phyloP scores from a whole-genome alignment of 129 eudicot genomes.

The Oenanthe sinensis region DNA sequence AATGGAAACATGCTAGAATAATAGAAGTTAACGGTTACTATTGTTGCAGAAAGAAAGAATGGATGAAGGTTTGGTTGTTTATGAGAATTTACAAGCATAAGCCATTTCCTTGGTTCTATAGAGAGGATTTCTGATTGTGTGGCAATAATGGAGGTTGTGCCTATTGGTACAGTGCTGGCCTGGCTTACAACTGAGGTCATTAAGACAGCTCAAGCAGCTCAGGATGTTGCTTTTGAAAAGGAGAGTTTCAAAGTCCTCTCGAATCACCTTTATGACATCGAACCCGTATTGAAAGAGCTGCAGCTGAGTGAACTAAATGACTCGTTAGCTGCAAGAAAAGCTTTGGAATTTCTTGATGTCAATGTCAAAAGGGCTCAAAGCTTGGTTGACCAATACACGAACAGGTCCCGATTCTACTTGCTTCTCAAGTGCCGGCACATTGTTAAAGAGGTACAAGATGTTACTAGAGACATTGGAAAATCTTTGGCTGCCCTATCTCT shows the following conservation, averaged over 20 bases:
- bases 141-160: conserved; percentile 28
- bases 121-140: background rate
- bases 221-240: conserved; percentile 45
- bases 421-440: conserved; percentile 49
- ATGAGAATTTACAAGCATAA: background rate
- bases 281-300: conserved; percentile 44
- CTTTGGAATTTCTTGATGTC: conserved; percentile 50
- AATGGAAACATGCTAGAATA: background rate
- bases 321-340: conserved; percentile 42
- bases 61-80: background rate
- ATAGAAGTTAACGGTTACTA: background rate
- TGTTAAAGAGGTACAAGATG: conserved; percentile 59
- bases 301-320: conserved; percentile 38
- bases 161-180: conserved; percentile 45
- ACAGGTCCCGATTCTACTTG: conserved; percentile 48
- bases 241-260: conserved; percentile 53
- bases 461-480: conserved; percentile 46
- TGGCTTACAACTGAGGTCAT: conserved; percentile 42
- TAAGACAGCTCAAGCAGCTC: conserved; percentile 34
- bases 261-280: conserved; percentile 42
- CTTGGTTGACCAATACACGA: conserved; percentile 49
- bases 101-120: background rate
- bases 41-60: background rate
- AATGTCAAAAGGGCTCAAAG: conserved; percentile 45
- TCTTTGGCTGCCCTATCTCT: conserved; percentile 40